Base-by-base conservation (phyloP, 2,329 filamentous ascomycete genomes). In the Fusarium avenaceum region DNA sequence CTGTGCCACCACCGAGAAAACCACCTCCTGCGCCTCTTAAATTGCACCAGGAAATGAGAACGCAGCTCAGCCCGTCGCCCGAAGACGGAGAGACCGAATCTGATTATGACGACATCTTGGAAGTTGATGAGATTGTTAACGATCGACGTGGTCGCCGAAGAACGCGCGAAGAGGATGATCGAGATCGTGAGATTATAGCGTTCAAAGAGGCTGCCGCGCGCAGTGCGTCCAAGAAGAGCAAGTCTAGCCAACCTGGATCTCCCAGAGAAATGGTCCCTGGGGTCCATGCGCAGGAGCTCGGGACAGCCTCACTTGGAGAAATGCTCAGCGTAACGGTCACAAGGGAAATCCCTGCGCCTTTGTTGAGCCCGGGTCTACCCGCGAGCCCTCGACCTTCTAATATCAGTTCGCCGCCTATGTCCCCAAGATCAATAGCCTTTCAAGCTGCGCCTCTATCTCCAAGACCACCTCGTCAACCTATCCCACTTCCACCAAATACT, bases 161-260 rank as follows among this genome's bases (percentile, higher is more conserved):
- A 78, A 97, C 94, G 4, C 87, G 94, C 52, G 93, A 95, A 76
- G 93, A 97, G 65, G 94, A 97, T 73, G 93, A 97, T 70, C 85
- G 86, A 55, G 87, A 93, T 55, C 88, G 94, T 47, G 92, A 95
- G 75, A 83, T 88, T 15, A 78, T 89, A n/a, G 88, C 86, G 2
- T 76, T 86, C 46, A 85, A 89, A 74, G 89, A 94, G 72, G 87
- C 90, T 14, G 90, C 93, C 74, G 84, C 86, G 28, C 86, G 90
- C 60, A 94, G 91, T 77, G 80, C 87, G 30, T 94, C 92, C 0
- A 92, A 92, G 76, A 93, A 92, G 83, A 90, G 85, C 77, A 89
- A 86, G 83, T 83, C 73, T 15, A 75, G 72, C 54, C 72, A 76
- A 32, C 68, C 61, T 48, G 70, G 58, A 33, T 72, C 75, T 4